Conservation (phyloP, 2,329 filamentous ascomycete genomes). For the Parafenestella ontariensis region DNA sequence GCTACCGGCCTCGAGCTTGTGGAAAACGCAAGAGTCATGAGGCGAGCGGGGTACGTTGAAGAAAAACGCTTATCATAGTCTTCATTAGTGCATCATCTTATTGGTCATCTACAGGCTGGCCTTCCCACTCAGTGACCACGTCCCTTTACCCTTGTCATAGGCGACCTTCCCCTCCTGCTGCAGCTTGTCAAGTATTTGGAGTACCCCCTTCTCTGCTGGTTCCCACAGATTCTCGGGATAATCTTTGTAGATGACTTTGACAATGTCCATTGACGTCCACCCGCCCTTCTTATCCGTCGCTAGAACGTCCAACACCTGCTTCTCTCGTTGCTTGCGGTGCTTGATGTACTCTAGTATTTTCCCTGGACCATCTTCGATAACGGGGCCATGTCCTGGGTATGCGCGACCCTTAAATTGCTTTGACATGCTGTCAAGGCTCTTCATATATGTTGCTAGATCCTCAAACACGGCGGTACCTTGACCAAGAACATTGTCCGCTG, state of each 20-base stretch:
- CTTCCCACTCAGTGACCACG: conserved; percentile 45
- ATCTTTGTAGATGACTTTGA: conserved; percentile 85
- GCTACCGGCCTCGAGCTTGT: neutral
- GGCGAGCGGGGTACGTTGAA: neutral
- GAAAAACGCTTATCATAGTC: neutral
- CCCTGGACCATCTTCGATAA: conserved; percentile 73
- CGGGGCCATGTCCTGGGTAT: conserved; percentile 87
- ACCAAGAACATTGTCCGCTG: conserved; percentile 86
- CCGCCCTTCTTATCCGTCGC: conserved; percentile 39
- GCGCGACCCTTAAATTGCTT: conserved; percentile 69
- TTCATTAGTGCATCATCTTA: conserved; percentile 7
- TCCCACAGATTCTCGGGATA: conserved; percentile 77
- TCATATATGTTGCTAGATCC: conserved; percentile 72
- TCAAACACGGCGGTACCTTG: conserved; percentile 89
- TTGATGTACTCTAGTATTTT: conserved; percentile 83
- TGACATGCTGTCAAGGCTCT: conserved; percentile 73
- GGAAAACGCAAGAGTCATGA: neutral
- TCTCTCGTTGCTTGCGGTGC: conserved; percentile 80
- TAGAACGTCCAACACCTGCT: conserved; percentile 48
- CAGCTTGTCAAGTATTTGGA: conserved; percentile 83
- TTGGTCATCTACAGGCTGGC: conserved; percentile 37
- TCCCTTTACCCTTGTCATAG: conserved; percentile 40
- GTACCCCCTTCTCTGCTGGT: conserved; percentile 77
- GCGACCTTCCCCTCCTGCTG: conserved; percentile 72
- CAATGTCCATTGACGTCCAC: conserved; percentile 80